A percentile compares a stretch with the other conserved stretches of the same genome.
These are phyloP conservation scores for Lasiodiplodia sp. DNA, from an alignment of 2,329 filamentous ascomycete species.

Conservation along the genomic window DNA sequence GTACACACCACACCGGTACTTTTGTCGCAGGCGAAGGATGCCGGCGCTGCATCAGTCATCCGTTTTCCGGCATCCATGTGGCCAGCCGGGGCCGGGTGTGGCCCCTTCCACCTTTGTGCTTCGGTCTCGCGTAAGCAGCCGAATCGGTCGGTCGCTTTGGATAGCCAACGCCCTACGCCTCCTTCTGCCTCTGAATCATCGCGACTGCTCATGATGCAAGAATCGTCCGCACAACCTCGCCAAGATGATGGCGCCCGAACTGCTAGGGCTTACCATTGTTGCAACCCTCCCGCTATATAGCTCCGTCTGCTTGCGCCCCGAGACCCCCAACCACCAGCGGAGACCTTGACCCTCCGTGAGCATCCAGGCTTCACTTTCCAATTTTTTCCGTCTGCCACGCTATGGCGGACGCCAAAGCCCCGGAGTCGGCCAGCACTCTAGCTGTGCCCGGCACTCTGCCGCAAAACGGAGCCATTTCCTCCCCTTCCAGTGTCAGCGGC, in stretches of 20 bases:
- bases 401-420: conserved; percentile 21
- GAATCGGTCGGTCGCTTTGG: not conserved
- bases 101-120: not conserved
- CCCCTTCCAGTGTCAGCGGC: conserved; percentile 10
- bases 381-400: not conserved
- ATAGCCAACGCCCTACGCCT: not conserved
- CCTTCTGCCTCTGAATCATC: conserved; percentile 8
- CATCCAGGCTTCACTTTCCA: not conserved
- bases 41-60: conserved; percentile 1
- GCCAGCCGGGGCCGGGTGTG: not conserved
- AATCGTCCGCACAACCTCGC: not conserved
- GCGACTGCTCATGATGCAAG: not conserved
- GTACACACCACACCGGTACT: not conserved
- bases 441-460: conserved; percentile 11
- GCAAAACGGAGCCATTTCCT: conserved; percentile 3
- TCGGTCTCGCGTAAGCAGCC: conserved; percentile 19
- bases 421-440: conserved; percentile 11
- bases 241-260: not conserved
- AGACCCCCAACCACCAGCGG: not conserved
- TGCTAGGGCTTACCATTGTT: not conserved
- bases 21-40: not conserved
- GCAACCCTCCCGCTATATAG: conserved; percentile 9
- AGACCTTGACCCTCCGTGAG: not conserved
- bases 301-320: not conserved
- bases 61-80: not conserved